Conservation (phyloP, 768 basidiomycete genomes). For the Tephrocybe rancida region DNA sequence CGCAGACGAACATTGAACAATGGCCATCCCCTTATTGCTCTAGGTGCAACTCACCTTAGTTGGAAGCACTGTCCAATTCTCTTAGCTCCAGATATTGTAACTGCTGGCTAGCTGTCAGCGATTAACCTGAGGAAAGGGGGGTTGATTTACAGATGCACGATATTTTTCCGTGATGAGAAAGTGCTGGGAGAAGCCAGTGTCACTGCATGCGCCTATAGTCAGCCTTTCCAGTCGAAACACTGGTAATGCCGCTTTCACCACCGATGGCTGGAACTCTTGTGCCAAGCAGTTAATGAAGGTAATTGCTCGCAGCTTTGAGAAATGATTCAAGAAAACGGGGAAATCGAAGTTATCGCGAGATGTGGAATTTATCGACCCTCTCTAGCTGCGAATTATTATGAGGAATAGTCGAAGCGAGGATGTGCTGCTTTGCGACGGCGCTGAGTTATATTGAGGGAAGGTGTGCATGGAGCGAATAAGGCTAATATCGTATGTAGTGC, state of each 20-base stretch:
- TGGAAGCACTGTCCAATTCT: neutral
- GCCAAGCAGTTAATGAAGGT: slow-evolving; percentile 8
- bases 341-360: slow-evolving; percentile 8
- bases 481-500: slow-evolving; percentile 1
- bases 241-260: neutral
- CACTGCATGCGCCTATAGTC: neutral
- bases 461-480: slow-evolving; percentile 8
- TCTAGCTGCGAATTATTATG: slow-evolving; percentile 3
- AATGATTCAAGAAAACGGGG: slow-evolving; percentile 14
- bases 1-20: too few relatives aligned
- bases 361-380: neutral
- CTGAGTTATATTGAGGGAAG: slow-evolving; percentile 14
- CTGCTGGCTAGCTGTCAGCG: slow-evolving; percentile 3
- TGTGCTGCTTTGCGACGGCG: neutral
- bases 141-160: neutral
- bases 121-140: neutral
- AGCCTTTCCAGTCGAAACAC: slow-evolving; percentile 6
- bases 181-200: slow-evolving; percentile 12
- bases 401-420: slow-evolving; percentile 10
- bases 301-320: slow-evolving; percentile 14
- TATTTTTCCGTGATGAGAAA: slow-evolving; percentile 5
- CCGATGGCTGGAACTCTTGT: neutral
- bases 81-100: slow-evolving; percentile 5
- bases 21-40: too few relatives aligned
- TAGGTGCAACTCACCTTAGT: neutral